Percentiles rank a stretch among this genome's conserved stretches.
Conservation (phyloP, 257 asterid genomes). For the Plantago elongata region DNA sequence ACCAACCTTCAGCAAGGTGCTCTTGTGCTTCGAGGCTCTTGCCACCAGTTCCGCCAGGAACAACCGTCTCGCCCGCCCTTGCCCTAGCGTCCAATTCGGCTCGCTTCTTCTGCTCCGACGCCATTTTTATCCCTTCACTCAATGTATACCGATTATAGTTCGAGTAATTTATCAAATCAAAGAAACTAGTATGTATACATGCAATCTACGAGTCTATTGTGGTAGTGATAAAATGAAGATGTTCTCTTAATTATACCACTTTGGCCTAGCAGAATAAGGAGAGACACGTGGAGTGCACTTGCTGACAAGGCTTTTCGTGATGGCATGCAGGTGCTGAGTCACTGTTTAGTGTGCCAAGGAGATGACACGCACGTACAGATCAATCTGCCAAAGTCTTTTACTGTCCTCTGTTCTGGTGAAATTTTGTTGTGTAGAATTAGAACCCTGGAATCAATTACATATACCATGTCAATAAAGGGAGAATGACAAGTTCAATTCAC, state of each 20-base stretch:
- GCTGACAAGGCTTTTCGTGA: neutral
- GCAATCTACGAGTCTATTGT: too few relatives aligned
- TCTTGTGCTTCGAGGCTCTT: slow-evolving; percentile 78
- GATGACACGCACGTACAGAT: neutral
- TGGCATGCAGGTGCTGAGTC: slow-evolving; percentile 17
- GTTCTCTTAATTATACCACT: too few relatives aligned
- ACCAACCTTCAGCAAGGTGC: slow-evolving; percentile 62
- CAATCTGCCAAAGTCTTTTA: too few relatives aligned
- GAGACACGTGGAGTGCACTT: slow-evolving; percentile 13
- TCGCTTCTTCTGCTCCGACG: slow-evolving; percentile 42
- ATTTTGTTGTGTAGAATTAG: too few relatives aligned
- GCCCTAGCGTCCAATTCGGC: slow-evolving; percentile 63
- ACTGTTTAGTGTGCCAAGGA: neutral
- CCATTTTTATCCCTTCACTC: slow-evolving; percentile 22
- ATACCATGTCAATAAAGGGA: too few relatives aligned
- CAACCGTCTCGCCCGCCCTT: slow-evolving; percentile 58
- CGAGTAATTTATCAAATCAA: too few relatives aligned
- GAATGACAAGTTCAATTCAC: too few relatives aligned
- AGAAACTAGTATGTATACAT: neutral
- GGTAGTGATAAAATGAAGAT: too few relatives aligned
- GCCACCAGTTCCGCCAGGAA: slow-evolving; percentile 89
- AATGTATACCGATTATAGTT: neutral
- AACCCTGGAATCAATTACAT: too few relatives aligned
- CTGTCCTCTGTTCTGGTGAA: too few relatives aligned
- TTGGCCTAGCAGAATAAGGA: neutral